These are phyloP conservation scores for Solanum rostratum DNA, from an alignment of 257 asterid genomes.

Conservation along the genomic window DNA sequence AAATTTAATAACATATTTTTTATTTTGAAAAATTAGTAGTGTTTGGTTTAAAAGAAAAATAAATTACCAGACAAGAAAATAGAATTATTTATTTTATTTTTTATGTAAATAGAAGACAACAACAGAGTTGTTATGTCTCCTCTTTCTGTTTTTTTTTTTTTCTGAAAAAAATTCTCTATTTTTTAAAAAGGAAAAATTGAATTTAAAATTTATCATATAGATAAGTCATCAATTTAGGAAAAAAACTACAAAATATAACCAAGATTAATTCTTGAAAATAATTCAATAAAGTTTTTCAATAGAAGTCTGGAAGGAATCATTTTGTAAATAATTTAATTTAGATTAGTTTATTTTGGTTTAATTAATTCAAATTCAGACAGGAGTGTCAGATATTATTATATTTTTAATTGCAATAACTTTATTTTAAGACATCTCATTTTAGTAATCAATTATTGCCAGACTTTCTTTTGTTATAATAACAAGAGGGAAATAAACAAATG, in stretches of 20 bases:
- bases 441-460: neutral
- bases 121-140: neutral
- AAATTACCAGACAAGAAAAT: neutral
- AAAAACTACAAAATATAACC: neutral
- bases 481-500: neutral
- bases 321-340: neutral
- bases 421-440: neutral
- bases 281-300: neutral
- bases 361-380: neutral
- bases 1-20: neutral
- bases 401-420: neutral
- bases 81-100: neutral
- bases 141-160: neutral
- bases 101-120: neutral
- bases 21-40: neutral
- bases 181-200: neutral
- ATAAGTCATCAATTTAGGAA: neutral
- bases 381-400: neutral
- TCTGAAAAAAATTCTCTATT: neutral
- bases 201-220: neutral
- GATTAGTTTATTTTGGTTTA: neutral
- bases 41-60: neutral
- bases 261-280: neutral
- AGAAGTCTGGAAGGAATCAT: neutral
- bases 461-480: neutral